phyloP scores from a whole-genome alignment of 2,329 filamentous ascomycete genomes.

The Chaetomium sp. region DNA sequence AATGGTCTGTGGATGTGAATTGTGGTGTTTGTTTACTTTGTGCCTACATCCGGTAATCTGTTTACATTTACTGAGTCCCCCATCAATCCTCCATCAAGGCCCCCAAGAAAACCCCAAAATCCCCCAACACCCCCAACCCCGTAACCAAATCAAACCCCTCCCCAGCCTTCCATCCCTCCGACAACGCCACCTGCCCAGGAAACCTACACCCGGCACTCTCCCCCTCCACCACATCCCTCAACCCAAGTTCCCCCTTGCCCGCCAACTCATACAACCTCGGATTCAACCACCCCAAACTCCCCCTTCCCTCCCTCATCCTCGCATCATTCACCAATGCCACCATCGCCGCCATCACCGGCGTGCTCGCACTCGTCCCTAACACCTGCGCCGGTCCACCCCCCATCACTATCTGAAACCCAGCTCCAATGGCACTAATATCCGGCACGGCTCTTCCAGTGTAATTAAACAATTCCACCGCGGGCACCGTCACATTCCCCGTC shows the following conservation, averaged over 20 bases:
- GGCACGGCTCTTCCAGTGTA: slow-evolving; percentile 41
- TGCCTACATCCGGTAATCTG: background rate
- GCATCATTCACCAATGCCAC: slow-evolving; percentile 50
- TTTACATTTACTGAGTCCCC: background rate
- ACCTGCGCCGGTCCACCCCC: slow-evolving; percentile 26
- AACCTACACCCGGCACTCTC: slow-evolving; percentile 36
- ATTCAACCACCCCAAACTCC: slow-evolving; percentile 49
- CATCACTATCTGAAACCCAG: slow-evolving; percentile 43
- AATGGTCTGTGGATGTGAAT: background rate
- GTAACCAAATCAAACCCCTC: slow-evolving; percentile 44
- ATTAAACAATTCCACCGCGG: slow-evolving; percentile 42
- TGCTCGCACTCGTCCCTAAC: slow-evolving; percentile 45
- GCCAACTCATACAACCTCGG: slow-evolving; percentile 37
- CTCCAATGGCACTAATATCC: slow-evolving; percentile 50
- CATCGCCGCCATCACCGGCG: slow-evolving; percentile 49
- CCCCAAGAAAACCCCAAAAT: slow-evolving; percentile 30
- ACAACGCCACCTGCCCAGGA: slow-evolving; percentile 22
- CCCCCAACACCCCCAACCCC: slow-evolving; percentile 41
- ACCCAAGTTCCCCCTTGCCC: slow-evolving; percentile 27
- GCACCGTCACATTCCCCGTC: slow-evolving; percentile 16
- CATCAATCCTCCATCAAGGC: slow-evolving; percentile 8
- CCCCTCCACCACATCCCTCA: slow-evolving; percentile 39
- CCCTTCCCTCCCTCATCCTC: slow-evolving; percentile 42
- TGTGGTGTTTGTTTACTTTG: background rate
- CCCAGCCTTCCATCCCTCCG: slow-evolving; percentile 35